Evolutionary conservation across 1,139 yeast genomes (phyloP).

Genomic region (Yamadazyma blattariae): DNA sequence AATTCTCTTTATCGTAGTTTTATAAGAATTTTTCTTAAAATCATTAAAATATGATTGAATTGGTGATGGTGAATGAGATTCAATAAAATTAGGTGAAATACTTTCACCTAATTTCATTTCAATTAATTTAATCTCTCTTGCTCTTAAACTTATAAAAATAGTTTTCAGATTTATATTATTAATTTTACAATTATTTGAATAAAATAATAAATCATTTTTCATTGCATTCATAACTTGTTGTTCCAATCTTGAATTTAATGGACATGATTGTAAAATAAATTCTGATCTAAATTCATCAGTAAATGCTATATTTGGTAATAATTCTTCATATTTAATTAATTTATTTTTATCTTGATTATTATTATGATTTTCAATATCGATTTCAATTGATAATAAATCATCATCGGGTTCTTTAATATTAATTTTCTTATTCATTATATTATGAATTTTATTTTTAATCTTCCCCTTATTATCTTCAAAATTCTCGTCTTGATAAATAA

Average conservation of each 20-base stretch:
- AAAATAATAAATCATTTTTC: slow-evolving; percentile 52
- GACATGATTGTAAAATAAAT: slow-evolving; percentile 48
- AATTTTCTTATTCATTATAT: slow-evolving; percentile 23
- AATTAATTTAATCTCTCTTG: slow-evolving; percentile 55
- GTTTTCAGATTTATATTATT: slow-evolving; percentile 34
- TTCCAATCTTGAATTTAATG: slow-evolving; percentile 50
- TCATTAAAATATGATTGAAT: slow-evolving; percentile 7
- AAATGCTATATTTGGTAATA: slow-evolving; percentile 47
- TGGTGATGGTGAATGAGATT: slow-evolving; percentile 7
- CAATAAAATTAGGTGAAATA: slow-evolving; percentile 3
- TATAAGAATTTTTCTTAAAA: slow-evolving; percentile 22
- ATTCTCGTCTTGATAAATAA: slow-evolving; percentile 5
- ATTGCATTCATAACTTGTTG: slow-evolving; percentile 49
- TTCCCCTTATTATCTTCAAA: slow-evolving; percentile 14
- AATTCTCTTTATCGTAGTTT: slow-evolving; percentile 36
- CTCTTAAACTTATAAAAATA: slow-evolving; percentile 48
- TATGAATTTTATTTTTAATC: slow-evolving; percentile 25
- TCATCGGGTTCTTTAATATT: slow-evolving; percentile 6
- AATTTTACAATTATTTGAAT: slow-evolving; percentile 36
- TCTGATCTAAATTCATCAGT: slow-evolving; percentile 54
- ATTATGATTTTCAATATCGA: slow-evolving; percentile 3
- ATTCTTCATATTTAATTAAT: slow-evolving; percentile 19
- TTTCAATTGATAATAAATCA: slow-evolving; percentile 16
- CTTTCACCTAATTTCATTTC: slow-evolving; percentile 31
- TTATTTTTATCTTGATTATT: slow-evolving; percentile 3